Evolutionary conservation across 176 grass and related monocot genomes (phyloP).

Genomic region (Leersia perrieri): DNA sequence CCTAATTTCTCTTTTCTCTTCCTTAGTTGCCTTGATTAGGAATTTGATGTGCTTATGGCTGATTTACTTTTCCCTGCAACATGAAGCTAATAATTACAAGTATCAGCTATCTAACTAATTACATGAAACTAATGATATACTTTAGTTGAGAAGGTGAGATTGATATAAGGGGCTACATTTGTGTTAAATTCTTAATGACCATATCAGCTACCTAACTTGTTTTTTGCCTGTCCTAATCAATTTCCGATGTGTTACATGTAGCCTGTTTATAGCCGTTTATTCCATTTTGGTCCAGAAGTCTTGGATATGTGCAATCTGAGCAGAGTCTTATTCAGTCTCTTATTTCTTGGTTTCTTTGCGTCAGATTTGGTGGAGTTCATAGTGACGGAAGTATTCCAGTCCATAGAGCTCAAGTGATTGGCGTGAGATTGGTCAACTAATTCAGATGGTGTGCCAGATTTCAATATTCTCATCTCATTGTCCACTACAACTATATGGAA

Average conservation of each 20-base stretch:
- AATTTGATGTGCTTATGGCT: neutral
- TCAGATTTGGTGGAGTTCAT: neutral
- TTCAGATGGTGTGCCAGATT: neutral
- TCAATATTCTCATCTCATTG: neutral
- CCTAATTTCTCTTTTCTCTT: neutral
- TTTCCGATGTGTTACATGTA: neutral
- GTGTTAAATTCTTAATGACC: neutral
- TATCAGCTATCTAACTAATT: too few relatives aligned
- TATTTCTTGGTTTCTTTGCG: neutral
- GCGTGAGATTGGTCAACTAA: neutral
- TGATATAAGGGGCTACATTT: too few relatives aligned
- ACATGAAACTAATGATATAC: too few relatives aligned
- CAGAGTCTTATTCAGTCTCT: neutral
- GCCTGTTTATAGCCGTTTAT: neutral
- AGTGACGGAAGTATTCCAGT: neutral
- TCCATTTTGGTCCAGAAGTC: neutral
- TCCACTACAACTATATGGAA: neutral
- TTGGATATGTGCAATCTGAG: neutral
- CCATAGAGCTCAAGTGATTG: neutral
- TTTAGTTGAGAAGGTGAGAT: neutral
- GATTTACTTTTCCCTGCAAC: neutral
- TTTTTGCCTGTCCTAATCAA: neutral
- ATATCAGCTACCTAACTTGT: neutral
- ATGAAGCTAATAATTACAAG: constrained; percentile 1
- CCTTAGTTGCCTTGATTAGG: neutral